Percentiles rank a stretch among this genome's conserved stretches.
Conservation (phyloP, 1,139 yeast genomes). For the Pichia terricola region DNA sequence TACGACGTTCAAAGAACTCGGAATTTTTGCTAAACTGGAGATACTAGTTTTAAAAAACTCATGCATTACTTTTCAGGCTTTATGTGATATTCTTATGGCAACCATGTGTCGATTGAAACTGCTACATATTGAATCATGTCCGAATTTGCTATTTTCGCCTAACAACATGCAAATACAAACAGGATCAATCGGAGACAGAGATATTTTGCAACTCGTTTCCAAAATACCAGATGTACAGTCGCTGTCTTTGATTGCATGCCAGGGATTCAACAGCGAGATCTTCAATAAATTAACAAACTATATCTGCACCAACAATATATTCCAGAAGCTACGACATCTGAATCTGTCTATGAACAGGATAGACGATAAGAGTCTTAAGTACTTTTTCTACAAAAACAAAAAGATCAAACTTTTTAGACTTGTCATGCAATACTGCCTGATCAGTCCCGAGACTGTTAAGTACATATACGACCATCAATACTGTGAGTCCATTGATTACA, state of each 20-base stretch:
- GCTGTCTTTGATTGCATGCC: conserved; percentile 14
- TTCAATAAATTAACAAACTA: conserved; percentile 10
- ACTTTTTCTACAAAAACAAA: conserved; percentile 12
- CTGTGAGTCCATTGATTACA: conserved; percentile 10
- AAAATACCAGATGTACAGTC: conserved; percentile 13
- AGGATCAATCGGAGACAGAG: conserved; percentile 7
- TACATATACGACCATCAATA: conserved; percentile 9
- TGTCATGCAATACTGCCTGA: conserved; percentile 13
- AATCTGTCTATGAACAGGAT: conserved; percentile 18
- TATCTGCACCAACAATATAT: conserved; percentile 3
- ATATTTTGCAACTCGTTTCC: conserved; percentile 6
- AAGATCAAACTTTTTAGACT: conserved; percentile 12
- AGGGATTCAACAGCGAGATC: conserved; percentile 16
- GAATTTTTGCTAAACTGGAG: conserved; percentile 7
- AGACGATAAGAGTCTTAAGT: conserved; percentile 16
- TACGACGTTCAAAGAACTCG: background rate
- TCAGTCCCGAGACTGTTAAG: conserved; percentile 13
- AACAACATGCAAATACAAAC: too few species aligned
- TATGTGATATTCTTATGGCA: conserved; percentile 10
- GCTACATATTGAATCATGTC: too few species aligned
- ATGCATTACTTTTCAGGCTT: conserved; percentile 10
- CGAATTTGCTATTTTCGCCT: too few species aligned
- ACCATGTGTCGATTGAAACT: conserved; percentile 8
- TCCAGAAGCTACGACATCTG: conserved; percentile 9
- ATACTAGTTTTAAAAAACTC: conserved; percentile 13